phyloP scores from a whole-genome alignment of 176 grass and related monocot genomes.

The Saccharum spontaneum region DNA sequence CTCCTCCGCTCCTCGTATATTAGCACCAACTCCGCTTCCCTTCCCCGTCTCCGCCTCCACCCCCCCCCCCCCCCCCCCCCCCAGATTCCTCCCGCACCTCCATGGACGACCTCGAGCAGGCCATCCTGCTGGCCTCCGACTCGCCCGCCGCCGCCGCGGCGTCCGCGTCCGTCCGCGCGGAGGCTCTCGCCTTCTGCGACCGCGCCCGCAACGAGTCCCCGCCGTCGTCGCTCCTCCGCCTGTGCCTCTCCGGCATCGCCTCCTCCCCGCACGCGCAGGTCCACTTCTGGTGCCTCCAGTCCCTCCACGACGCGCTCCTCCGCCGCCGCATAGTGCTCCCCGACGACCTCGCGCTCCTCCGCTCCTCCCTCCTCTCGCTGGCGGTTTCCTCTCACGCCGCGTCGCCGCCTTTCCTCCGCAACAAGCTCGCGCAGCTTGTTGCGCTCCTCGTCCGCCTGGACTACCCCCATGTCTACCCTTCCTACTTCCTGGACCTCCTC shows the following conservation, averaged over 20 bases:
- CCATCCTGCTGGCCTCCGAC: slow-evolving; percentile 79
- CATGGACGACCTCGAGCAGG: slow-evolving; percentile 98
- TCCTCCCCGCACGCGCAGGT: slow-evolving; percentile 59
- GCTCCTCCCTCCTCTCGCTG: slow-evolving; percentile 76
- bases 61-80: neutral
- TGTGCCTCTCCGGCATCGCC: slow-evolving; percentile 75
- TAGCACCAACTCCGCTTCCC: slow-evolving; percentile 30
- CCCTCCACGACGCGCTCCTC: slow-evolving; percentile 66
- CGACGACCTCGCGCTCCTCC: slow-evolving; percentile 59
- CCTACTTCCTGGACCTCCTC: slow-evolving; percentile 67
- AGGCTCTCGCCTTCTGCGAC: slow-evolving; percentile 80
- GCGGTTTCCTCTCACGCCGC: slow-evolving; percentile 48
- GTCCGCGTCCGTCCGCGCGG: slow-evolving; percentile 56
- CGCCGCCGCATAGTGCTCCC: slow-evolving; percentile 53
- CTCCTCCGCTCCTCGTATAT: slow-evolving; percentile 25
- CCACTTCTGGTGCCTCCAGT: slow-evolving; percentile 94
- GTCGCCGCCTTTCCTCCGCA: slow-evolving; percentile 69
- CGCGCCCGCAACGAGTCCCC: slow-evolving; percentile 60
- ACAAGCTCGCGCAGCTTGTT: slow-evolving; percentile 87
- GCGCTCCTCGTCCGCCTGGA: slow-evolving; percentile 79
- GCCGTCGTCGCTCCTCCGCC: slow-evolving; percentile 67
- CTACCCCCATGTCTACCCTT: slow-evolving; percentile 65
- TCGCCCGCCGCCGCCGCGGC: slow-evolving; percentile 40
- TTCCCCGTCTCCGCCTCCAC: slow-evolving; percentile 6
- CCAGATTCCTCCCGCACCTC: slow-evolving; percentile 50